These are phyloP conservation scores for Pinus taeda DNA, from an alignment of 75 land plant genomes.

Conservation along the genomic window DNA sequence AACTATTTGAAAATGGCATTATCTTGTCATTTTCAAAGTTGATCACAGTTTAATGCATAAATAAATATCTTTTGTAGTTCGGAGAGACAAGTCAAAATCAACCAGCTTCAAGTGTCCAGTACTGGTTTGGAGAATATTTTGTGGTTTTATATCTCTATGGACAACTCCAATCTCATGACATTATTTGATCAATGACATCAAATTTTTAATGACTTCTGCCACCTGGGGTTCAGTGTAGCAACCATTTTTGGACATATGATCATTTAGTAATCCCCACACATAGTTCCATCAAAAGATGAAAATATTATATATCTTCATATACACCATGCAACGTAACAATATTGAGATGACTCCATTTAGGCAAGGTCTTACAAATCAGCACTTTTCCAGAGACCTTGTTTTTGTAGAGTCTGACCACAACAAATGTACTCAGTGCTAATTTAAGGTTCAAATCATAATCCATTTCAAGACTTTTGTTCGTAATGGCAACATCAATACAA, in stretches of 20 bases:
- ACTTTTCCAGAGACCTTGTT: slow-evolving; percentile 38
- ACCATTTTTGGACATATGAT: slow-evolving; percentile 55
- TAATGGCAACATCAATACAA: slow-evolving; percentile 41
- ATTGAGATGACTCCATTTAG: slow-evolving; percentile 22
- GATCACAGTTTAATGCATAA: neutral
- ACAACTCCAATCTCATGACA: slow-evolving; percentile 89
- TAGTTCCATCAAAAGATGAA: slow-evolving; percentile 87
- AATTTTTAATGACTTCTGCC: slow-evolving; percentile 59
- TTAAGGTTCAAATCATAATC: slow-evolving; percentile 34
- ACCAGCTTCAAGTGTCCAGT: slow-evolving; percentile 65
- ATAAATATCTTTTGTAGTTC: slow-evolving; percentile 50
- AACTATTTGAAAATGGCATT: neutral
- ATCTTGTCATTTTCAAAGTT: too few relatives aligned
- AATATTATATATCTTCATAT: slow-evolving; percentile 62
- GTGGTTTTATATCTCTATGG: slow-evolving; percentile 80
- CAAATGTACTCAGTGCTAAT: slow-evolving; percentile 73
- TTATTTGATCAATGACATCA: slow-evolving; percentile 54
- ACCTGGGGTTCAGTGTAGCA: slow-evolving; percentile 54
- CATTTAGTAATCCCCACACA: slow-evolving; percentile 77
- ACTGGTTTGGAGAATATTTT: slow-evolving; percentile 63
- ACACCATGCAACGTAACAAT: slow-evolving; percentile 75
- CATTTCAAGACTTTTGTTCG: slow-evolving; percentile 36
- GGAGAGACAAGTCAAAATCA: slow-evolving; percentile 76
- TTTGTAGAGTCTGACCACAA: slow-evolving; percentile 51
- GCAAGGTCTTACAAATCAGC: slow-evolving; percentile 75